Evolutionary conservation across 371 early-diverging fungal genomes (phyloP).

Genomic region (Mortierella sp.): DNA sequence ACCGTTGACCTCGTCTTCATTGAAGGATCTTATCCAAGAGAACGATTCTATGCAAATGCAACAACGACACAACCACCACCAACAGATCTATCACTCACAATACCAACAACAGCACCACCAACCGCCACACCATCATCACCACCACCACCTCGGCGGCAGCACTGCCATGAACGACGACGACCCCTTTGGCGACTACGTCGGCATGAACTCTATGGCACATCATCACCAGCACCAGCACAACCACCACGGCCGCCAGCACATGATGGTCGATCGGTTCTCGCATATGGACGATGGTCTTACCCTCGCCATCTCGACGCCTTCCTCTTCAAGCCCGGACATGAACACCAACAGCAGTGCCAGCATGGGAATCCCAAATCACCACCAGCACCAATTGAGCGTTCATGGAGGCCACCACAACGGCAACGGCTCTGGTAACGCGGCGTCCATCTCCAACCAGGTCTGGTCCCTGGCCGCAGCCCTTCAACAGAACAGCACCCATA

Average conservation of each 20-base stretch:
- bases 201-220: slow-evolving; percentile 38
- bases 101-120: slow-evolving; percentile 17
- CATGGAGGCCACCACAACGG: background rate
- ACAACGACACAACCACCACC: slow-evolving; percentile 19
- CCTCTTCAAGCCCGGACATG: slow-evolving; percentile 31
- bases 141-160: slow-evolving; percentile 12
- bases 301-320: slow-evolving; percentile 10
- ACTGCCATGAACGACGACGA: slow-evolving; percentile 48
- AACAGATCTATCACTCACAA: slow-evolving; percentile 33
- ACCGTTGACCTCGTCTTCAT: slow-evolving; percentile 5
- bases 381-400: slow-evolving; percentile 10
- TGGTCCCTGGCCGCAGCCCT: slow-evolving; percentile 33
- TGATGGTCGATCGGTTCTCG: slow-evolving; percentile 28
- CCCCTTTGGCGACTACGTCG: slow-evolving; percentile 51
- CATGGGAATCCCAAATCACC: slow-evolving; percentile 20
- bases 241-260: slow-evolving; percentile 1
- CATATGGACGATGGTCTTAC: slow-evolving; percentile 27
- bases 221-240: background rate
- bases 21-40: slow-evolving; percentile 6
- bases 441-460: slow-evolving; percentile 20
- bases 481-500: slow-evolving; percentile 15
- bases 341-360: slow-evolving; percentile 11
- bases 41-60: slow-evolving; percentile 20
- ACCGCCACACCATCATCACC: slow-evolving; percentile 26
- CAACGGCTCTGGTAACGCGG: slow-evolving; percentile 4